phyloP scores from a whole-genome alignment of 371 early-diverging fungal species.

The Mucor velutinosus region DNA sequence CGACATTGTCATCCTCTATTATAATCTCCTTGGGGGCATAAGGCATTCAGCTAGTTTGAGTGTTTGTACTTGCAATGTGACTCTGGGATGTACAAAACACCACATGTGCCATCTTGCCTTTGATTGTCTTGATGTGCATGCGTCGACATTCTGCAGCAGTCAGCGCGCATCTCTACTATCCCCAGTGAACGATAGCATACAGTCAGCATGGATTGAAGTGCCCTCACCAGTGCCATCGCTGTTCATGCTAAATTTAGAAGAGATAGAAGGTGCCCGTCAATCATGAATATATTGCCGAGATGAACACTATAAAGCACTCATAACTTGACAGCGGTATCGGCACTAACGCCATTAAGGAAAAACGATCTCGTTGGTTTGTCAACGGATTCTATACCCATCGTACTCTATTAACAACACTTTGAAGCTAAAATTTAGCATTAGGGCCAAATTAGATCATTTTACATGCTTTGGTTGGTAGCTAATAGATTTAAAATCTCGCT shows the following conservation, averaged over 20 bases:
- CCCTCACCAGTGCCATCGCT: too few relatives aligned
- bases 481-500: background rate
- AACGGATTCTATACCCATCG: background rate
- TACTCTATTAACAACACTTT: background rate
- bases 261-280: background rate
- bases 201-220: too few relatives aligned
- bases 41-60: background rate
- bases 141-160: background rate
- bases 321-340: background rate
- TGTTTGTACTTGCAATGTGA: background rate
- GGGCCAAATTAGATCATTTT: background rate
- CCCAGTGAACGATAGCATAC: too few relatives aligned
- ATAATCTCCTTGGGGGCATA: background rate
- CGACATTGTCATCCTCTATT: background rate
- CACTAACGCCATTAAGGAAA: background rate
- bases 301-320: background rate
- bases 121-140: background rate
- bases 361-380: background rate
- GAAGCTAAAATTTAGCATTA: background rate
- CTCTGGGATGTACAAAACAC: background rate
- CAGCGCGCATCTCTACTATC: background rate
- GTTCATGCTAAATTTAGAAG: too few relatives aligned
- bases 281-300: conserved; percentile 1
- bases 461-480: background rate
- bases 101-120: background rate